Conservation (phyloP, 257 asterid species). For the Gentiana macrophylla region DNA sequence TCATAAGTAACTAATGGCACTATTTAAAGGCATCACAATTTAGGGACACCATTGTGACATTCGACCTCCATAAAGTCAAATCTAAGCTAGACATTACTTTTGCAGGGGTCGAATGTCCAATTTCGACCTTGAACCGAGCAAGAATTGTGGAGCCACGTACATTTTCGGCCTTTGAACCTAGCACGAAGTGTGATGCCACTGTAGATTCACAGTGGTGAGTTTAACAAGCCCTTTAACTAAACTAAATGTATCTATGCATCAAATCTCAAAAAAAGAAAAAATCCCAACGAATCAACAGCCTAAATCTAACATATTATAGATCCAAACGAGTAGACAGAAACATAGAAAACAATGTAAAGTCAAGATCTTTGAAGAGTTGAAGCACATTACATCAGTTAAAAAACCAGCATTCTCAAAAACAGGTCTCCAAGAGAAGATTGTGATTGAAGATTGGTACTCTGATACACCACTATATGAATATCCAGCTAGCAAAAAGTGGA, state of each 20-base stretch:
- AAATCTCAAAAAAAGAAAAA: not conserved
- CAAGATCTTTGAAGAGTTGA: conserved; percentile 33
- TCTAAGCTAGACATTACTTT: no score
- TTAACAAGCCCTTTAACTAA: not conserved
- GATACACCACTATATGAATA: conserved; percentile 56
- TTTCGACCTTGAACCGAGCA: no score
- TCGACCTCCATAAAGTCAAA: no score
- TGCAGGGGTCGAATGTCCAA: no score
- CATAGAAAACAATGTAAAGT: conserved; percentile 11
- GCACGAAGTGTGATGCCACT: no score
- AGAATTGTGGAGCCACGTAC: no score
- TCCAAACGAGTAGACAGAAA: not conserved
- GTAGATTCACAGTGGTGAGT: no score
- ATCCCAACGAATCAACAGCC: not conserved
- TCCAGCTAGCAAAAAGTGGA: conserved; percentile 85
- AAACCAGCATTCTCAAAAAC: conserved; percentile 50
- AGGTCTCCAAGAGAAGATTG: conserved; percentile 93
- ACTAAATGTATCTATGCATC: not conserved
- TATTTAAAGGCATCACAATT: no score
- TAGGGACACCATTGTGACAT: no score
- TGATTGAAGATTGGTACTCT: conserved; percentile 76
- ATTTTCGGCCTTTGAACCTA: no score
- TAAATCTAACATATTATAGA: not conserved
- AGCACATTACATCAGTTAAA: conserved; percentile 41
- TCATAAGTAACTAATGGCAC: no score